Percentiles rank a stretch among this genome's conserved stretches.
These are phyloP conservation scores for Medicago ruthenica DNA, from an alignment of 306 rosid genomes.

Conservation along the genomic window DNA sequence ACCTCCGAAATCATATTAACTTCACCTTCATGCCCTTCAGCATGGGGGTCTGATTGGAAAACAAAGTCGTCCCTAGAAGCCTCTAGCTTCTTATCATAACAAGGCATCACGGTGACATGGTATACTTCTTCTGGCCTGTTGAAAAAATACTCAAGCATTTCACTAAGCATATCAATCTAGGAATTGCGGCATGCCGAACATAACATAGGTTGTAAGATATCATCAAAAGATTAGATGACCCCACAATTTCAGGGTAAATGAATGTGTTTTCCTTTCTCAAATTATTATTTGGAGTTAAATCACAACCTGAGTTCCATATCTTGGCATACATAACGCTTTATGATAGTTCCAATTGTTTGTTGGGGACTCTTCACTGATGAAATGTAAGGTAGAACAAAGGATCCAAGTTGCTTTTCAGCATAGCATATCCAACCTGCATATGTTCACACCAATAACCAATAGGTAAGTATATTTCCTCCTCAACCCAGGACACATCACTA, in stretches of 20 bases:
- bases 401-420: constrained; percentile 95
- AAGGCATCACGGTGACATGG: constrained; percentile 98
- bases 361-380: constrained; percentile 94
- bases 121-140: constrained; percentile 83
- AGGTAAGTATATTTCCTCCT: background rate
- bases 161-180: constrained; percentile 8
- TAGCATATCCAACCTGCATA: constrained; percentile 96
- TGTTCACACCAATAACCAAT: constrained; percentile 22
- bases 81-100: constrained; percentile 97
- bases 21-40: constrained; percentile 49
- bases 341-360: constrained; percentile 83
- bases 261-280: background rate
- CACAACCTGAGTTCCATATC: constrained; percentile 78
- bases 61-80: constrained; percentile 92
- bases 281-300: constrained; percentile 30
- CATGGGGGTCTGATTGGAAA: constrained; percentile 57
- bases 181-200: constrained; percentile 31
- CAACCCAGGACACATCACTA: background rate
- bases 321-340: constrained; percentile 69
- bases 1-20: constrained; percentile 66
- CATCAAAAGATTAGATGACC: constrained; percentile 16
- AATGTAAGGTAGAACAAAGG: constrained; percentile 81
- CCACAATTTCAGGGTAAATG: constrained; percentile 10
- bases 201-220: constrained; percentile 17
- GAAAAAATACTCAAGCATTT: constrained; percentile 31